Conservation (phyloP, 768 basidiomycete genomes). For the Lentinula sp. region DNA sequence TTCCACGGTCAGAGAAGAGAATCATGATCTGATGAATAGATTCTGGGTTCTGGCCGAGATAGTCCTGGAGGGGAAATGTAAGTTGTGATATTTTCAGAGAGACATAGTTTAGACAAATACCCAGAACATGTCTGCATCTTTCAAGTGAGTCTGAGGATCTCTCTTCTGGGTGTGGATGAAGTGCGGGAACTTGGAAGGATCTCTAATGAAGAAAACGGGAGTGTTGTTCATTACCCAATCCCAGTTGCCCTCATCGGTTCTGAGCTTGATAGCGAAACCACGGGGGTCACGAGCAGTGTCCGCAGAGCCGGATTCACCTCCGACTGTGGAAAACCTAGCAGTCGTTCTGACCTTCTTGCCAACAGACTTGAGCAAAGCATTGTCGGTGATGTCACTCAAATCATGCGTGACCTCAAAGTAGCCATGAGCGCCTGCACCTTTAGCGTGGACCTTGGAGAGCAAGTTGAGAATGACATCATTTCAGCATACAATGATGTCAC, state of each 20-base stretch:
- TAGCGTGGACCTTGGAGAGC: slow-evolving; percentile 72
- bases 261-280: slow-evolving; percentile 88
- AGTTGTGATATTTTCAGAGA: background rate
- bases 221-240: slow-evolving; percentile 95
- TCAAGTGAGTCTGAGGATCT: slow-evolving; percentile 87
- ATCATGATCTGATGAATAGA: slow-evolving; percentile 88
- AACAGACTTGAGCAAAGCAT: slow-evolving; percentile 56
- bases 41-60: slow-evolving; percentile 82
- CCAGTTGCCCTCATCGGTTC: slow-evolving; percentile 86
- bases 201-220: slow-evolving; percentile 86
- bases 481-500: slow-evolving; percentile 16
- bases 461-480: slow-evolving; percentile 21
- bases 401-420: slow-evolving; percentile 88
- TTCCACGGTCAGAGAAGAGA: slow-evolving; percentile 91
- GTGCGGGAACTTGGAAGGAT: slow-evolving; percentile 87
- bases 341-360: slow-evolving; percentile 70
- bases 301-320: slow-evolving; percentile 81
- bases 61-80: slow-evolving; percentile 54
- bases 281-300: slow-evolving; percentile 93
- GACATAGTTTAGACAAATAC: slow-evolving; percentile 24
- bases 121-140: slow-evolving; percentile 85
- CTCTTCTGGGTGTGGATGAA: slow-evolving; percentile 94
- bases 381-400: slow-evolving; percentile 75
- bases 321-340: slow-evolving; percentile 90
- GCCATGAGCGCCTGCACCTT: slow-evolving; percentile 90